Evolutionary conservation across 495 filamentous ascomycete species (phyloP).

Genomic region (Bombardia bombarda): DNA sequence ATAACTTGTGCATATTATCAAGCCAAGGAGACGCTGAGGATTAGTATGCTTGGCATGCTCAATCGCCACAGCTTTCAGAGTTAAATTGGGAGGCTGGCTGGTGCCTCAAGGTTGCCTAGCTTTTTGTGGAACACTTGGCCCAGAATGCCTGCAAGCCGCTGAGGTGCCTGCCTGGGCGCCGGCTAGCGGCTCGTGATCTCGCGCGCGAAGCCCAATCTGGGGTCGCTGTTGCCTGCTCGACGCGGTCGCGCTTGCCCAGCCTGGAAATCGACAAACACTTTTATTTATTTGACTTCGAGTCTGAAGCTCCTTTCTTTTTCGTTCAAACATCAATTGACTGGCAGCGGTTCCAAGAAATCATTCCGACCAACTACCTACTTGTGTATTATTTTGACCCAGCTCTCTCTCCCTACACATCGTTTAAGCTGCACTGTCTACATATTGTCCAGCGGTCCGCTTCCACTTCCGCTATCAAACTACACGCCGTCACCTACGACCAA

Average conservation of each 20-base stretch:
- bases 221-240: constrained; percentile 19
- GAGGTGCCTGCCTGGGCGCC: constrained; percentile 5
- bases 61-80: too few species aligned
- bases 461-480: too few species aligned
- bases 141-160: background rate
- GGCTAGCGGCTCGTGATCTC: constrained; percentile 10
- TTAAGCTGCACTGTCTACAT: background rate
- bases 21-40: too few species aligned
- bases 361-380: too few species aligned
- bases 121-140: constrained; percentile 5
- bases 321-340: background rate
- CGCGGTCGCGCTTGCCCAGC: constrained; percentile 11
- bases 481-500: background rate
- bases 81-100: too few species aligned
- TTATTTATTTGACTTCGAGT: background rate
- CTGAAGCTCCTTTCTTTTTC: background rate
- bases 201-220: constrained; percentile 2
- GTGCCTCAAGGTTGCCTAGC: too few species aligned
- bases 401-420: background rate
- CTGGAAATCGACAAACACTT: background rate
- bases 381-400: too few species aligned
- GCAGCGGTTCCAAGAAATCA: background rate
- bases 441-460: background rate
- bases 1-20: too few species aligned
- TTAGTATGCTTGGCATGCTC: too few species aligned